Percentiles rank a stretch among this genome's conserved stretches.
phyloP scores from a whole-genome alignment of 2,329 filamentous ascomycete genomes.

The Penicillium sclerotigenum region DNA sequence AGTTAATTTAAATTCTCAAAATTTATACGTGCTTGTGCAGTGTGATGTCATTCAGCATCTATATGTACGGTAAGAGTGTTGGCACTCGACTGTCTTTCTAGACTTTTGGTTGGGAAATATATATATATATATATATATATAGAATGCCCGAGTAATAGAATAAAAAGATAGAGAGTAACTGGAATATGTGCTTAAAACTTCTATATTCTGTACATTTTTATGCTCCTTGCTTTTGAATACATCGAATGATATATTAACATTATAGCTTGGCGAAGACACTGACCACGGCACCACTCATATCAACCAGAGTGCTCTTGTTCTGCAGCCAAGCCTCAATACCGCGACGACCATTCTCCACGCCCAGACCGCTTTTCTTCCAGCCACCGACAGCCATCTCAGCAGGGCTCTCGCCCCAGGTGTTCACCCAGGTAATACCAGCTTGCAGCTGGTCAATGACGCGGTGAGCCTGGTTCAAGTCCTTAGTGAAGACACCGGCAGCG shows the following conservation, averaged over 20 bases:
- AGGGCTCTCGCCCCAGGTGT: conserved; percentile 88
- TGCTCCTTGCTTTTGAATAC: not conserved
- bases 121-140: not conserved
- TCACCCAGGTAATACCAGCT: conserved; percentile 88
- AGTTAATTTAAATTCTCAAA: not conserved
- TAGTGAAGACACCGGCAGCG: conserved; percentile 79
- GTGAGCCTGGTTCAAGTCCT: conserved; percentile 71
- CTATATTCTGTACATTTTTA: not conserved
- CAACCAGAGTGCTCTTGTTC: conserved; percentile 85
- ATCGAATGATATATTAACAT: conserved; percentile 15
- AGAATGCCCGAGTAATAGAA: too few relatives aligned
- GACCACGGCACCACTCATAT: conserved; percentile 68
- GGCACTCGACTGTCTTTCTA: too few relatives aligned
- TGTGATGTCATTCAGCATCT: not conserved
- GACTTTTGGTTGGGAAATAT: not conserved
- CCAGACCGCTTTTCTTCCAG: conserved; percentile 87
- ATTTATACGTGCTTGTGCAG: not conserved
- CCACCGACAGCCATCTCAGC: conserved; percentile 91
- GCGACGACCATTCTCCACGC: conserved; percentile 78
- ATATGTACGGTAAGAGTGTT: not conserved
- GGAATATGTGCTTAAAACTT: too few relatives aligned
- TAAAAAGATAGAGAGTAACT: not conserved
- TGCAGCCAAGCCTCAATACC: conserved; percentile 78
- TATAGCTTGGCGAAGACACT: conserved; percentile 72
- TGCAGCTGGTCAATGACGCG: conserved; percentile 67